Base-by-base conservation (phyloP, 2,329 filamentous ascomycete species). In the Aspergillus sp. region DNA sequence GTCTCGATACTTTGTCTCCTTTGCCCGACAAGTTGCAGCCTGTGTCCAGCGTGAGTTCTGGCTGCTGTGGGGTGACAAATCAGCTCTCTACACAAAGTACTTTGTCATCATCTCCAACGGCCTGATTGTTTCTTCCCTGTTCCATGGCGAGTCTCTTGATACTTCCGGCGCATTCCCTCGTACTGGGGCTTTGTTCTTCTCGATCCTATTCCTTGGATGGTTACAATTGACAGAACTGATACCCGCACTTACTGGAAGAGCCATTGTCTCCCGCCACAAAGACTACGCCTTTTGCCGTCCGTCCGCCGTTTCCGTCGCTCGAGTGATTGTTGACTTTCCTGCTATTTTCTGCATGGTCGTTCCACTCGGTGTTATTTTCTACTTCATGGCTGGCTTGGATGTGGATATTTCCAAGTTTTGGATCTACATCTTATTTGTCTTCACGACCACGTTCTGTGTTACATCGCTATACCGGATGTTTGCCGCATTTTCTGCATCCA, bases 121-220 rank as follows among this genome's bases (percentile, higher is more conserved):
- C 43, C 73, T 94, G 7, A 87, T 94, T 48, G 83, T 90, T 42
- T 85, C 86, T 1, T 88, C 84, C 2, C 73, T 93, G n/a, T 93
- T 93, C 67, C 88, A 88, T 56, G 86, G 79, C 9, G 73, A 82
- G 57, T 68, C 78, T 0, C 56, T 75, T 5, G 72, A 78, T 53
- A 83, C 81, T 1, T 72, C 68, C 33, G 82, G 82, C 29, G 78
- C 81, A 8, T 86, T 86, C 60, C 69, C 75, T 5, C 73, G 82
- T 51, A 79, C 82, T 6, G 82, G 83, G 59, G 72, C 77, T 6
- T 64, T 81, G 6, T 85, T 86, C 72, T 85, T 85, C 66, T 81
- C 78, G 1, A 81, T 84, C 49, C 61, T 85, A 27, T 83, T 86
- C 65, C 70, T 85, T 5, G 75, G 74, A 44, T 86, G 82, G 82